These are phyloP conservation scores for Tolypocladium paradoxum DNA, from an alignment of 2,329 filamentous ascomycete species.

Conservation along the genomic window DNA sequence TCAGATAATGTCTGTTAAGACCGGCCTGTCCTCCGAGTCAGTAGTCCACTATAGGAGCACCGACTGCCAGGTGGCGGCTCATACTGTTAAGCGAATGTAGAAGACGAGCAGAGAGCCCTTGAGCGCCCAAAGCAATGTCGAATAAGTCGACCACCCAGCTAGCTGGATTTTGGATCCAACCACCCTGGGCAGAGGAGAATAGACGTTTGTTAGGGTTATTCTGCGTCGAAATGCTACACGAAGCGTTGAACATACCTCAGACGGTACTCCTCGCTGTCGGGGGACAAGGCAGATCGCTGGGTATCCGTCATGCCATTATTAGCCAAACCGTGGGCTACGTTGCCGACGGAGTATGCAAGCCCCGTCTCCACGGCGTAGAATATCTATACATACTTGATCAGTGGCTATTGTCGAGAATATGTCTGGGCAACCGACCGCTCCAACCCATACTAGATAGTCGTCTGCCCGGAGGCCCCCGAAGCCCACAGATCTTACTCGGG, in stretches of 20 bases:
- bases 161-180: constrained; percentile 47
- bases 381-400: constrained; percentile 21
- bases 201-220: neutral
- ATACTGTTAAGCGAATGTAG: constrained; percentile 39
- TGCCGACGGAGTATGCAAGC: constrained; percentile 39
- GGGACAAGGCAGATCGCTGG: constrained; percentile 32
- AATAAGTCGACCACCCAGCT: constrained; percentile 44
- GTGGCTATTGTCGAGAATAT: neutral
- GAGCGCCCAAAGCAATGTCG: constrained; percentile 40
- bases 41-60: neutral
- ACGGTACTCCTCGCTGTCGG: constrained; percentile 32
- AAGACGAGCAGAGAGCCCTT: constrained; percentile 47
- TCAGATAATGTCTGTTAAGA: constrained; percentile 28
- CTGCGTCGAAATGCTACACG: too few species aligned
- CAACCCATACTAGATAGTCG: constrained; percentile 49
- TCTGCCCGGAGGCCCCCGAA: constrained; percentile 40
- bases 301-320: constrained; percentile 46
- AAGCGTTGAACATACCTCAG: constrained; percentile 15
- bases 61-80: neutral
- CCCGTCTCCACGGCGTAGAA: constrained; percentile 40
- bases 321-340: constrained; percentile 37
- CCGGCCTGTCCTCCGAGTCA: constrained; percentile 18
- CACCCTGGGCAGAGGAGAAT: constrained; percentile 21
- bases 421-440: constrained; percentile 26
- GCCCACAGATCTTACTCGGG: constrained; percentile 37